Evolutionary conservation across 371 early-diverging fungal species (phyloP), one percentile per base, ranked within the genome.

Genomic region (Mortierella sp.): DNA sequence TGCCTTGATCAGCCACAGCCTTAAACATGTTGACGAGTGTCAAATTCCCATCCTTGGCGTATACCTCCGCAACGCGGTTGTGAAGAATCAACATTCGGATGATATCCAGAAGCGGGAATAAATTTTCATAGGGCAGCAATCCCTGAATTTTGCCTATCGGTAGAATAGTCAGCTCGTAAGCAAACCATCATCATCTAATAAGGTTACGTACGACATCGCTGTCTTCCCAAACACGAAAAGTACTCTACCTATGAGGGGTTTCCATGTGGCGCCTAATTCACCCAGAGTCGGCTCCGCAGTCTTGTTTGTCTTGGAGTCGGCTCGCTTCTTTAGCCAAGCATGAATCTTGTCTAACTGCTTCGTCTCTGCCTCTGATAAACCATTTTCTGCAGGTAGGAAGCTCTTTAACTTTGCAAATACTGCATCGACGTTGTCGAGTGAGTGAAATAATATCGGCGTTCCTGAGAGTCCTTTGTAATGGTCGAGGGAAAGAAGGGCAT

Each of bases 91-190:
- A 63, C 58, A 91, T 86, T 13, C 92, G 84, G 62, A 91, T 79
- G 45, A 94, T 85, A 69, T 94, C 94, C 32, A 93, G 67, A 10
- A 90, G 65, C 13, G 94, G 93, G 69, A 92, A 93, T 38, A 87
- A 73, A 48, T 90, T 85, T 13, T 88, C 87, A 10, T 70, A 67
- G 0, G 90, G 81, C 1, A 94, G 62, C 7, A 81, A 77, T 1
- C 66, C 67, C 32, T 81, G 47, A 13, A 88, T 63, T 11, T 66
- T 45, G 69, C 84, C 88, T 87, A 80, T 4, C 21, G 28, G 22
- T 19, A 57, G 9, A 58, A 61, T 15, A 43, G 10, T 13, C 10
- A 43, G 10, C 43, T 13, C 10, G 15, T 43, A 43, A 43, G 43
- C 43, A 43, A 43, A 10, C 8, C 36, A 36, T 43, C 43, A 43